Conservation (phyloP, 2,329 filamentous ascomycete genomes). For the Alternaria gaisen region DNA sequence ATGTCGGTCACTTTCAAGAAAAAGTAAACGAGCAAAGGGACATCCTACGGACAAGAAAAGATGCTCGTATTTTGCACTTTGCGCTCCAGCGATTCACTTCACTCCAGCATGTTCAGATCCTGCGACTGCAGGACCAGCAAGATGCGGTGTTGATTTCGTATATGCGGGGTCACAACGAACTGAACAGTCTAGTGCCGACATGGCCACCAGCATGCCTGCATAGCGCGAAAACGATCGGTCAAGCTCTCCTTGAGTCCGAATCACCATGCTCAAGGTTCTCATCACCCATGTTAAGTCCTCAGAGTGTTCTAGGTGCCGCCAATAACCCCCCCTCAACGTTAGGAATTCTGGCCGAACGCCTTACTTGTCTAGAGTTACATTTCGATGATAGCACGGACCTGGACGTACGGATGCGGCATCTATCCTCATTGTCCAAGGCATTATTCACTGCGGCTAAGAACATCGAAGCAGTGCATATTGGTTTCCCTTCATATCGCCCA, state of each 20-base stretch:
- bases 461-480: slow-evolving; percentile 70
- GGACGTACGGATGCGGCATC: slow-evolving; percentile 64
- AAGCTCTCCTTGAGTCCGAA: slow-evolving; percentile 64
- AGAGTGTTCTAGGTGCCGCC: slow-evolving; percentile 63
- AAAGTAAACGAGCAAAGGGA: slow-evolving; percentile 61
- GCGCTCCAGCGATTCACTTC: slow-evolving; percentile 65
- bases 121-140: slow-evolving; percentile 68
- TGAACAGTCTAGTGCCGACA: slow-evolving; percentile 60
- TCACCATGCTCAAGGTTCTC: slow-evolving; percentile 69
- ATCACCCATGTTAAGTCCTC: slow-evolving; percentile 69
- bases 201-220: slow-evolving; percentile 72
- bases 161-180: slow-evolving; percentile 58
- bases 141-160: slow-evolving; percentile 64
- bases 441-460: slow-evolving; percentile 68
- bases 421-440: slow-evolving; percentile 65
- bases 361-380: slow-evolving; percentile 70
- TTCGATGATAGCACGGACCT: slow-evolving; percentile 68
- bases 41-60: slow-evolving; percentile 61
- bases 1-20: slow-evolving; percentile 54
- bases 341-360: slow-evolving; percentile 61
- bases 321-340: slow-evolving; percentile 59
- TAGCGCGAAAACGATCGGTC: slow-evolving; percentile 66
- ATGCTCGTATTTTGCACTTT: slow-evolving; percentile 63
- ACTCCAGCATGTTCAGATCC: slow-evolving; percentile 71
- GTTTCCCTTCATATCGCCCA: slow-evolving; percentile 67